These are phyloP conservation scores for Pythium periplocum DNA, from an alignment of 352 stramenopile species.

Conservation along the genomic window DNA sequence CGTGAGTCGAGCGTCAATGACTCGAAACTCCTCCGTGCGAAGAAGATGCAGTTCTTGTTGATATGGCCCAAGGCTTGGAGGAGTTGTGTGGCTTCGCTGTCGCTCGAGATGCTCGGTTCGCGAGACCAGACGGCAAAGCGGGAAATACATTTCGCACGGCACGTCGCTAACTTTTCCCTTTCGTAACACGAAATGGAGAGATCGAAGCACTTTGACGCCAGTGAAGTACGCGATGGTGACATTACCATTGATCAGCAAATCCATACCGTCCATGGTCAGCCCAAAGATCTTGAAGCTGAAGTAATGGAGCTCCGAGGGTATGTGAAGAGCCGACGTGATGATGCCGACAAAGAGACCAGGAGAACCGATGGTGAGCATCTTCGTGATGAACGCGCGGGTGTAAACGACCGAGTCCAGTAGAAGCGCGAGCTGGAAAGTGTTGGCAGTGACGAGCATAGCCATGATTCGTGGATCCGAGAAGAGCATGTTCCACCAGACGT, in stretches of 20 bases:
- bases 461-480: constrained; percentile 10
- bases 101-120: neutral
- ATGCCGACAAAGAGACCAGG: constrained; percentile 7
- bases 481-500: constrained; percentile 8
- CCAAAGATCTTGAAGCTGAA: constrained; percentile 1
- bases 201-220: constrained; percentile 2
- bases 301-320: constrained; percentile 11
- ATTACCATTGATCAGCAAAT: constrained; percentile 11
- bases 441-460: constrained; percentile 3
- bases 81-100: no score
- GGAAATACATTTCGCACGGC: constrained; percentile 11
- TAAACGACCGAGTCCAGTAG: constrained; percentile 10
- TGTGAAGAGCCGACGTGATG: constrained; percentile 4
- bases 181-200: constrained; percentile 6
- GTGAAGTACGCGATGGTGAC: constrained; percentile 12
- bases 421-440: constrained; percentile 8
- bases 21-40: no score
- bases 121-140: constrained; percentile 6
- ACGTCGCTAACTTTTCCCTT: constrained; percentile 4
- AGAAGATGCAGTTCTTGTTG: no score
- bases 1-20: no score
- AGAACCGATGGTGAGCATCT: constrained; percentile 6
- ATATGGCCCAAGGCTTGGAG: no score
- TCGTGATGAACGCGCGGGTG: constrained; percentile 8
- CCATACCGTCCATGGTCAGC: constrained; percentile 4